These are phyloP conservation scores for Cladosporium colombiae DNA, from an alignment of 2,329 filamentous ascomycete species.

Conservation along the genomic window DNA sequence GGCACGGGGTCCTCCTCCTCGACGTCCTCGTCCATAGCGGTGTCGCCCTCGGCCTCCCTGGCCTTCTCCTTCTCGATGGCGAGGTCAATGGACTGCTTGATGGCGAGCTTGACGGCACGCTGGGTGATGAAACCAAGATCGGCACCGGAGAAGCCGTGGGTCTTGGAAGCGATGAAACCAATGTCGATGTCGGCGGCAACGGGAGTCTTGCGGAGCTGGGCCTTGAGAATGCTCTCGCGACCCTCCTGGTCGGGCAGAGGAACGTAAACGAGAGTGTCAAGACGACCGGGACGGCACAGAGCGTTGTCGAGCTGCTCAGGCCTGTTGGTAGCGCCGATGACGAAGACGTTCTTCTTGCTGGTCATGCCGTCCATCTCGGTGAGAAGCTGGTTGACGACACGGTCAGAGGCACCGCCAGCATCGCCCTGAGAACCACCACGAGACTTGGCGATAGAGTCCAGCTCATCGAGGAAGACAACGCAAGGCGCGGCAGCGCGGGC, in stretches of 20 bases:
- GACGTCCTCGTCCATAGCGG: slow-evolving; percentile 74
- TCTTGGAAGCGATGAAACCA: slow-evolving; percentile 90
- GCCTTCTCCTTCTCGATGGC: slow-evolving; percentile 91
- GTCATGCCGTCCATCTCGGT: slow-evolving; percentile 99
- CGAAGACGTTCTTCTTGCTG: slow-evolving; percentile 99
- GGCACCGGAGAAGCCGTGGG: slow-evolving; percentile 98
- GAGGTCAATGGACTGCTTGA: slow-evolving; percentile 88
- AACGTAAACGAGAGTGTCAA: slow-evolving; percentile 97
- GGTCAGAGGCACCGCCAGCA: slow-evolving; percentile 96
- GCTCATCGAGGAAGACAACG: slow-evolving; percentile 96
- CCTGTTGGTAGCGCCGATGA: slow-evolving; percentile 97
- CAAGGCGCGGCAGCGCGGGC: slow-evolving; percentile 96
- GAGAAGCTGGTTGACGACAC: slow-evolving; percentile 99
- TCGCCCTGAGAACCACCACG: slow-evolving; percentile 96
- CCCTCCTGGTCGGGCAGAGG: slow-evolving; percentile 90
- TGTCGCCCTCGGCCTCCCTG: slow-evolving; percentile 75
- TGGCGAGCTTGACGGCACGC: slow-evolving; percentile 97
- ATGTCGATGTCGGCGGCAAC: slow-evolving; percentile 86
- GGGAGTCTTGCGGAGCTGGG: slow-evolving; percentile 97
- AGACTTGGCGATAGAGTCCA: slow-evolving; percentile 99
- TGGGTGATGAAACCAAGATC: slow-evolving; percentile 99
- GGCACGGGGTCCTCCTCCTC: slow-evolving; percentile 87
- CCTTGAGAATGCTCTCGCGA: slow-evolving; percentile 85
- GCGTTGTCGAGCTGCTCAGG: slow-evolving; percentile 98
- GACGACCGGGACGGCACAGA: slow-evolving; percentile 95